Conservation (phyloP, 179 eudicot species). For the Spinacia oleracea region DNA sequence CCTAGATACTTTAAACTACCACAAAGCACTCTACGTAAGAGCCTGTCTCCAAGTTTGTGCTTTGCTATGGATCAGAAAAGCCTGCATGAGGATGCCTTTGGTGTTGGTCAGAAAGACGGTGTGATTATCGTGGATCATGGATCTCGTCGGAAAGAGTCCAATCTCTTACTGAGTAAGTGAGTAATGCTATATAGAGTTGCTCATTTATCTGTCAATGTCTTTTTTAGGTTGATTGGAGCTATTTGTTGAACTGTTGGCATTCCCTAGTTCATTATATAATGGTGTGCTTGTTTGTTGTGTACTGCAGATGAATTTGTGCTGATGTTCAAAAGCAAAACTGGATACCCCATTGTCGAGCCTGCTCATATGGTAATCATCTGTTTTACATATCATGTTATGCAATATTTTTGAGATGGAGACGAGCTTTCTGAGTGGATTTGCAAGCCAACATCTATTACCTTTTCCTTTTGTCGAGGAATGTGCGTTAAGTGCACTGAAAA, state of each 20-base stretch:
- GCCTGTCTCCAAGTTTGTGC: conserved; percentile 32
- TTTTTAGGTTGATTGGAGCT: not conserved
- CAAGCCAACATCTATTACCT: not conserved
- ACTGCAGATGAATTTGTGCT: conserved; percentile 81
- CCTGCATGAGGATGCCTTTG: conserved; percentile 29
- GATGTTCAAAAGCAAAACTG: conserved; percentile 80
- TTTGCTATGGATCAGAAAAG: conserved; percentile 45
- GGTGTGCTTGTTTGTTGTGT: not conserved
- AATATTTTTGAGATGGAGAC: not conserved
- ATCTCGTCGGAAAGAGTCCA: conserved; percentile 86
- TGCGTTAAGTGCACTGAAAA: too few relatives aligned
- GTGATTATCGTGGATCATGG: conserved; percentile 94
- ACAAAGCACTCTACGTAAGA: conserved; percentile 19
- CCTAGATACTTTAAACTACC: conserved; percentile 33
- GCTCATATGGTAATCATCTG: conserved; percentile 82
- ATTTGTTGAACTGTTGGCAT: not conserved
- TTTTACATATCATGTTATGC: not conserved
- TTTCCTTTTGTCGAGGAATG: not conserved
- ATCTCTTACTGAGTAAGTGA: conserved; percentile 80
- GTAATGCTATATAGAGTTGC: conserved; percentile 37
- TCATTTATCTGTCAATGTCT: not conserved
- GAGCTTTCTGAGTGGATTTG: not conserved
- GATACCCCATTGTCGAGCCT: conserved; percentile 88
- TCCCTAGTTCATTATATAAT: not conserved
- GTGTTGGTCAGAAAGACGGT: conserved; percentile 63